Evolutionary conservation across 208 protist genomes (phyloP), one percentile per base, ranked within the genome.

Genomic region (Trypanosomatidae sp.): DNA sequence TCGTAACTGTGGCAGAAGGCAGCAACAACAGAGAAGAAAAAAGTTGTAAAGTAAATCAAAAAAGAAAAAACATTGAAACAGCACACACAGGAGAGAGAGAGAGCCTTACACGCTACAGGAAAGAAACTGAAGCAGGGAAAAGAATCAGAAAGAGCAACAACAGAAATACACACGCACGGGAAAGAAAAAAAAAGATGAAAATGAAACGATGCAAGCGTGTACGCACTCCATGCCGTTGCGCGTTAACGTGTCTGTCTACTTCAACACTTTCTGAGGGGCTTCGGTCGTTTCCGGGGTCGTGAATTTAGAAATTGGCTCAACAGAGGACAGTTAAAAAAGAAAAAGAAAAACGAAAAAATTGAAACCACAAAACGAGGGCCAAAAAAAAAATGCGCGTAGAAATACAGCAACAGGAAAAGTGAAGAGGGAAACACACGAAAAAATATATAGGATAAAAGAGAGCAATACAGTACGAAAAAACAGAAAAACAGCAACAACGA

Each of bases 1-100:
- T 49, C 6, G 15, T 30, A 19, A 39, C 44, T 22, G 28, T 36
- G 25, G 43, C 4, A 43, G 17, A 30, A 81, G 73, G 50, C 58
- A 66, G 47, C 55, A 78, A 47, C 28, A 62, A 43, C 25, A 50
- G 50, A 41, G 43, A 1, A 65, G 25, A 68, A 75, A 56, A 62
- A 66, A 22, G 47, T 10, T 13, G 55, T 43, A 62, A 66, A 19
- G 36, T 39, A 39, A 39, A 39, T 39, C 36, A 25, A 60, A 68
- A 30, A 68, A 71, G 15, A 62, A 67, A 71, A 56, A 44, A 39
- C 33, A 36, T 39, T 39, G 36, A 55, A 39, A 36, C 46, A n/a
- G 39, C 19, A 47, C 19, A 33, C 22, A 19, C 39, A 5, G 10
- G 41, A 9, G 53, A 43, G 28, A 22, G 36, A 55, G 8, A 60